phyloP scores from a whole-genome alignment of 306 rosid species.

The Dalbergia cochinchinensis region DNA sequence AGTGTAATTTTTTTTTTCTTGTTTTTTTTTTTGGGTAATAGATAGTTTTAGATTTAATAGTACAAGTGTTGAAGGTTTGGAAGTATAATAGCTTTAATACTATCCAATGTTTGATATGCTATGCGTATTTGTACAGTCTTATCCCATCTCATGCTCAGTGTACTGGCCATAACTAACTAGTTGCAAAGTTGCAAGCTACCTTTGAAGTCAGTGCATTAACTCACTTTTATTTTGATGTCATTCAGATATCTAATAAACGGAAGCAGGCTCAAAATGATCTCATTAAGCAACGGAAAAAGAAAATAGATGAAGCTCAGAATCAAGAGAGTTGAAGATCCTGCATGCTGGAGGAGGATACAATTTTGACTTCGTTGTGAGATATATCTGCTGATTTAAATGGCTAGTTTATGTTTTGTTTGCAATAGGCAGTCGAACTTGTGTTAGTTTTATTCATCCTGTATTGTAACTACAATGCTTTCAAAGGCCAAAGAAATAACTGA shows the following conservation, averaged over 20 bases:
- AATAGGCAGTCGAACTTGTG: neutral
- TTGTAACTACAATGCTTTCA: neutral
- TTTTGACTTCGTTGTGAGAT: slow-evolving; percentile 1
- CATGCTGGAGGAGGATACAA: slow-evolving; percentile 7
- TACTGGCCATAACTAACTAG: neutral
- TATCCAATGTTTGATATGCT: neutral
- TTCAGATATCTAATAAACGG: slow-evolving; percentile 68
- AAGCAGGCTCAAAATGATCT: slow-evolving; percentile 59
- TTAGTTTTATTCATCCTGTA: slow-evolving; percentile 6
- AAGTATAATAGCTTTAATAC: neutral
- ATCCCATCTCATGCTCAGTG: neutral
- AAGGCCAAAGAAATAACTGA: neutral
- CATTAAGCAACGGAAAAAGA: slow-evolving; percentile 72
- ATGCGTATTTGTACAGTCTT: neutral
- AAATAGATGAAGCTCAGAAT: slow-evolving; percentile 59
- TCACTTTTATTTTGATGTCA: neutral
- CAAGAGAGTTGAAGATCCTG: slow-evolving; percentile 38
- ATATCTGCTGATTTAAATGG: slow-evolving; percentile 18
- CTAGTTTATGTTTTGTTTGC: slow-evolving; percentile 24
- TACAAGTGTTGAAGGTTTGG: too few species aligned
- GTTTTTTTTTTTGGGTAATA: too few species aligned
- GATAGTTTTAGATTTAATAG: neutral
- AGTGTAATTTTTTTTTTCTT: too few species aligned
- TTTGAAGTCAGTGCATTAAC: neutral
- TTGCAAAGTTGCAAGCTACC: slow-evolving; percentile 2